Percentiles rank a stretch among this genome's conserved stretches.
phyloP scores from a whole-genome alignment of 116 monocot genomes.

The Trichopus zeylanicus region DNA sequence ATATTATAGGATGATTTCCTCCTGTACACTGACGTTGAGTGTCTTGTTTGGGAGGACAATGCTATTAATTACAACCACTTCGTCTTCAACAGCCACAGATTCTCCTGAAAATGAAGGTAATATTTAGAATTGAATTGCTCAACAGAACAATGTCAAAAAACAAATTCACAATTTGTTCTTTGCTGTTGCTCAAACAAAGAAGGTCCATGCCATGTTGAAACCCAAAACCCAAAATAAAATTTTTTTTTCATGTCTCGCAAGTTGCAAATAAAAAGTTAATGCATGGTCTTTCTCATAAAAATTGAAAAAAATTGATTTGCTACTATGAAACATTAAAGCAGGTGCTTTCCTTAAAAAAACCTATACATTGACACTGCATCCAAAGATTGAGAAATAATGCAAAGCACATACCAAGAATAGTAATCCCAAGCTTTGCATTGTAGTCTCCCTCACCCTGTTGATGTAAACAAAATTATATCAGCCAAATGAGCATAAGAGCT shows the following conservation, averaged over 20 bases:
- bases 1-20: constrained; percentile 77
- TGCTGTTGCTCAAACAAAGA: no score
- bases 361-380: neutral
- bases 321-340: neutral
- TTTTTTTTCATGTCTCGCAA: no score
- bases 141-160: neutral
- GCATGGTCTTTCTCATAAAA: no score
- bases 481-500: no score
- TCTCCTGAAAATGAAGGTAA: constrained; percentile 47
- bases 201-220: no score
- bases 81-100: constrained; percentile 83
- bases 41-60: constrained; percentile 89
- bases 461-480: neutral
- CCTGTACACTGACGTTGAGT: constrained; percentile 74
- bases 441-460: constrained; percentile 78
- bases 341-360: no score
- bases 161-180: neutral
- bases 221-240: no score
- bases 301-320: no score
- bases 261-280: no score
- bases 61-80: constrained; percentile 84
- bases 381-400: neutral
- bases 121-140: neutral
- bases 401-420: constrained; percentile 62
- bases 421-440: constrained; percentile 79